Conservation (phyloP, 495 filamentous ascomycete genomes). For the Trichoderma asperelloides region DNA sequence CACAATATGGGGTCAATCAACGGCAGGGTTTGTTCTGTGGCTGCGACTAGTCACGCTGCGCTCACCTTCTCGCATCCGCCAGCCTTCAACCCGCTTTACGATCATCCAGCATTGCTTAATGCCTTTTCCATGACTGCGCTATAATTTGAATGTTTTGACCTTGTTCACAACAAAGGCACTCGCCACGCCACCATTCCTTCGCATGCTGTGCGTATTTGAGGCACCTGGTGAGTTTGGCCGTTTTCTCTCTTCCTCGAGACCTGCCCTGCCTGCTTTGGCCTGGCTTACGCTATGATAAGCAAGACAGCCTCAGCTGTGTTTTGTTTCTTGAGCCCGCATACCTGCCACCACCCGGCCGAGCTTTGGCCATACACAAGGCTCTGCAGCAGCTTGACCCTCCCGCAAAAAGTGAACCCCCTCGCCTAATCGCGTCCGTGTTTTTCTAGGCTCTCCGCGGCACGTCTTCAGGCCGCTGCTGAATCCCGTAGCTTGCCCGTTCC, state of each 20-base stretch:
- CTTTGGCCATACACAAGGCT: not conserved
- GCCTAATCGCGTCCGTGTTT: not conserved
- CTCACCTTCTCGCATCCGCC: constrained; percentile 1
- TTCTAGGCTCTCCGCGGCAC: not conserved
- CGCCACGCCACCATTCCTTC: not conserved
- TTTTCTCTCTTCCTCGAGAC: not conserved
- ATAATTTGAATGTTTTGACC: not conserved
- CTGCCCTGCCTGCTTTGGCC: not conserved
- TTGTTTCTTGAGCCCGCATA: not conserved
- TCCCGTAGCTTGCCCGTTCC: not conserved
- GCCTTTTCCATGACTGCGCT: not conserved
- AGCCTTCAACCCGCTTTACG: not conserved
- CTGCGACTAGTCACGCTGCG: not conserved
- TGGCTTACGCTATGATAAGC: not conserved
- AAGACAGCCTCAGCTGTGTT: not conserved
- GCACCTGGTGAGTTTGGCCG: not conserved
- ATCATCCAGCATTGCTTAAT: not conserved
- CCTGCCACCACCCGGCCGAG: not conserved
- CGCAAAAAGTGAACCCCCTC: not conserved
- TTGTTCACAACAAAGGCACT: not conserved
- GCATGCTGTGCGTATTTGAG: not conserved
- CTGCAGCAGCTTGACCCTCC: not conserved
- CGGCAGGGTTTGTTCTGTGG: not conserved
- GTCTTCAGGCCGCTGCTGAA: not conserved
- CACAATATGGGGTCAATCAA: constrained; percentile 1